A percentile compares a stretch with the other conserved stretches of the same genome.
Evolutionary conservation across 495 filamentous ascomycete species (phyloP).

Genomic region (Glonium stellatum): DNA sequence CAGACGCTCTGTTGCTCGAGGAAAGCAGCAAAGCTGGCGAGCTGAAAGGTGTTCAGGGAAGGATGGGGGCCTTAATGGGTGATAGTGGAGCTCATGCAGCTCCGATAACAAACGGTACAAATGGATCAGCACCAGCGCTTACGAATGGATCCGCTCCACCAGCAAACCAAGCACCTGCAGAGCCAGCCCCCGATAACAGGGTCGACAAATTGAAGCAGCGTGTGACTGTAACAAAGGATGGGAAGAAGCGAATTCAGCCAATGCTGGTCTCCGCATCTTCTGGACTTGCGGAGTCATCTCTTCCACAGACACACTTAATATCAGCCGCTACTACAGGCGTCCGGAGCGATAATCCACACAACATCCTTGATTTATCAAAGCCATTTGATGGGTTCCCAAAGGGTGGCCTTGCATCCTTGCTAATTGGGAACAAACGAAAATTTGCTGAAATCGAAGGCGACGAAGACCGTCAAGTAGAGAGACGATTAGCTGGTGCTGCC

Average conservation of each 20-base stretch:
- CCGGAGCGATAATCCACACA: slow-evolving; percentile 68
- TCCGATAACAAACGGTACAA: slow-evolving; percentile 31
- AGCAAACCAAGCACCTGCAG: slow-evolving; percentile 19
- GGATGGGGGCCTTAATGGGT: slow-evolving; percentile 97
- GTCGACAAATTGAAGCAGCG: slow-evolving; percentile 78
- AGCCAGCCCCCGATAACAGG: slow-evolving; percentile 55
- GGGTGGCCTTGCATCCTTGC: slow-evolving; percentile 74
- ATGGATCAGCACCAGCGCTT: slow-evolving; percentile 22
- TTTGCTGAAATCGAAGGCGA: slow-evolving; percentile 57
- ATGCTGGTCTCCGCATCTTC: slow-evolving; percentile 79
- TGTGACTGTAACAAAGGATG: slow-evolving; percentile 92
- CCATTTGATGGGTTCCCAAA: slow-evolving; percentile 90
- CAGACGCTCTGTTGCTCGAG: slow-evolving; percentile 78
- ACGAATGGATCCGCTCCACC: slow-evolving; percentile 21
- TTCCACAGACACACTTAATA: slow-evolving; percentile 79
- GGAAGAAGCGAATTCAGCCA: slow-evolving; percentile 90
- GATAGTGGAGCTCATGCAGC: slow-evolving; percentile 41
- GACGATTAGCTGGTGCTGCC: slow-evolving; percentile 49
- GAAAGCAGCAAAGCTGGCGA: slow-evolving; percentile 89
- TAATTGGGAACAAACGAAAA: slow-evolving; percentile 91
- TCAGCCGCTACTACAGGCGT: slow-evolving; percentile 54
- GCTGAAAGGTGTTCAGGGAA: slow-evolving; percentile 76
- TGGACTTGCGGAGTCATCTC: slow-evolving; percentile 71
- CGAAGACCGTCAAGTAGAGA: slow-evolving; percentile 60
- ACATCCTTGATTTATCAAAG: slow-evolving; percentile 83